A percentile compares a stretch with the other conserved stretches of the same genome.
phyloP scores from a whole-genome alignment of 2,329 filamentous ascomycete genomes.

The Cytospora schulzeri region DNA sequence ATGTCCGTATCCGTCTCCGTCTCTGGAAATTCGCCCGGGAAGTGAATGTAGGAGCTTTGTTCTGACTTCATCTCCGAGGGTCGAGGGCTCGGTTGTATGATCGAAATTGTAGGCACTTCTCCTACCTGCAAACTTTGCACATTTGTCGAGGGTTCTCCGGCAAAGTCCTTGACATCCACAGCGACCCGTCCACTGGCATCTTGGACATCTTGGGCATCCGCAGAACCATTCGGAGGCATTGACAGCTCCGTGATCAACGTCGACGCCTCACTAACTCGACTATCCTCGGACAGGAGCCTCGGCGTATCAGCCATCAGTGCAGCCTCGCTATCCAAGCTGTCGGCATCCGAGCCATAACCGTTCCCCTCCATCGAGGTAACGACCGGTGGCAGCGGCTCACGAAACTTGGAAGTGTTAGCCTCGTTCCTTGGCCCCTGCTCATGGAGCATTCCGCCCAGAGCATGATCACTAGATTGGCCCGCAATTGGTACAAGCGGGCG shows the following conservation, averaged over 20 bases:
- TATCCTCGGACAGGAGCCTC: slow-evolving; percentile 29
- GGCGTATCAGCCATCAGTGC: slow-evolving; percentile 31
- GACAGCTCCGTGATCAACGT: slow-evolving; percentile 19
- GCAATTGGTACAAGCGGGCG: slow-evolving; percentile 48
- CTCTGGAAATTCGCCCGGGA: slow-evolving; percentile 63
- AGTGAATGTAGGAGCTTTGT: slow-evolving; percentile 44
- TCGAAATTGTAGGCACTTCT: slow-evolving; percentile 46
- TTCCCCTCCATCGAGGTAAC: slow-evolving; percentile 69
- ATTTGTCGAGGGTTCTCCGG: not conserved
- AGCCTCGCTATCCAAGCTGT: slow-evolving; percentile 45
- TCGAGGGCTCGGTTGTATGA: slow-evolving; percentile 48
- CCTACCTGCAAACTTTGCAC: slow-evolving; percentile 10
- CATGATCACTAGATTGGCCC: slow-evolving; percentile 62
- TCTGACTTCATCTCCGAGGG: slow-evolving; percentile 30
- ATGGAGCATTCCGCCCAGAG: slow-evolving; percentile 58
- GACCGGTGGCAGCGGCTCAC: slow-evolving; percentile 70
- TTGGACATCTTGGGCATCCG: slow-evolving; percentile 1
- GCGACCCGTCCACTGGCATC: not conserved
- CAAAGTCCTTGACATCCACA: slow-evolving; percentile 29
- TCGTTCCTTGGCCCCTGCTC: slow-evolving; percentile 56
- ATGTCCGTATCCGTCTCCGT: slow-evolving; percentile 36
- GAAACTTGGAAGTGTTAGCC: slow-evolving; percentile 58
- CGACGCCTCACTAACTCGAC: slow-evolving; percentile 26
- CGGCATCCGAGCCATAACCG: slow-evolving; percentile 64
- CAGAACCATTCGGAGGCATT: slow-evolving; percentile 8